Base-by-base conservation (phyloP, 345 rosid species). In the Populus davidiana region DNA sequence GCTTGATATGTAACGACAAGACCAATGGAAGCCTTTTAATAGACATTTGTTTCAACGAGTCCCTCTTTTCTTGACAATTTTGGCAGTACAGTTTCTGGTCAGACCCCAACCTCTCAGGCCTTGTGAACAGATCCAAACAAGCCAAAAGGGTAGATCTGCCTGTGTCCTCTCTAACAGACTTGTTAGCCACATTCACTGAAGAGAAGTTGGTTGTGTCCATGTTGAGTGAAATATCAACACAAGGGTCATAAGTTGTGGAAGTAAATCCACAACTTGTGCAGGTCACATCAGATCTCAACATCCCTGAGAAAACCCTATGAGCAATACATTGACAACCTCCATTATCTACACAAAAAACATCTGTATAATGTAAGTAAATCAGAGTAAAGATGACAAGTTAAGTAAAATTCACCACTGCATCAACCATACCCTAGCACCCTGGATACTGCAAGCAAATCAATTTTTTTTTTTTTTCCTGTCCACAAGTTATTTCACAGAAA, bases 251-350 rank as follows among this genome's bases (percentile, higher is more conserved):
- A 12, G 83, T 81, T 35, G 80, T 76, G 41, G 83, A 81, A 59
- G 83, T 81, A 81, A 67, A 81, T 27, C 83, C 83, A 38, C 83
- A 81, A 11, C 77, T 77, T 80, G 77, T 81, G 65, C 83, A 81
- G 36, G 74, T 81, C 52, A 81, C 65, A 76, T 81, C 83, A 7
- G 83, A 81, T 77, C 83, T 81, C 61, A 81, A 77, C 76, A 72
- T 64, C 43, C 83, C 83, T 8, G 83, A 76, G 74, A 81, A 81
- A 76, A 77, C 80, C 74, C 77, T 67, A 62, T 81, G 83, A 68
- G 74, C 80, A 71, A 76, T 81, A 71, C 83, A 81, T 41, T 72
- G 83, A 68, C 83, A 81, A 79, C 72, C 80, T 67, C 63, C 73
- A 43, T 67, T 56, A 52, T 72, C 83, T 81, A 80, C 80, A 54